A percentile compares a stretch with the other conserved stretches of the same genome.
Evolutionary conservation across 176 grass and related monocot genomes (phyloP).

Genomic region (Alopecurus myosuroides): DNA sequence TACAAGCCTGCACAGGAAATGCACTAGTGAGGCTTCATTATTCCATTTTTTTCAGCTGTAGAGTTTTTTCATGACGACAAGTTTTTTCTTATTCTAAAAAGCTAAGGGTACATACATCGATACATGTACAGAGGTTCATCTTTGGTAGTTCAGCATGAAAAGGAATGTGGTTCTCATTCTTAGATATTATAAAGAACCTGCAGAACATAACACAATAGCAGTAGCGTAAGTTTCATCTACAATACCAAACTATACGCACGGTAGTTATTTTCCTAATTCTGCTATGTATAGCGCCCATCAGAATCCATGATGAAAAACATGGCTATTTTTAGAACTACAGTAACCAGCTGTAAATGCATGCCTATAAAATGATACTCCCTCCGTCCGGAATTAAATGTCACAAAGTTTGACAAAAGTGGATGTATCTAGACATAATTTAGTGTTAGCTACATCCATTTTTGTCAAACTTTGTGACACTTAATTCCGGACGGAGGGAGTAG

Average conservation of each 20-base stretch:
- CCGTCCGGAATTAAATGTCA: too few species aligned
- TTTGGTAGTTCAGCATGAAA: conserved; percentile 3
- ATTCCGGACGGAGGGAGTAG: too few species aligned
- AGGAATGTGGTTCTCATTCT: not conserved
- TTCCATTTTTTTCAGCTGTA: not conserved
- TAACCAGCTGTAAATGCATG: not conserved
- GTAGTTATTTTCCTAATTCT: not conserved
- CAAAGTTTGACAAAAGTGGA: too few species aligned
- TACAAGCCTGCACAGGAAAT: conserved; percentile 64
- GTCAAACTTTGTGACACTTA: too few species aligned
- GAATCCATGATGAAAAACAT: not conserved
- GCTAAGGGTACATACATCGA: conserved; percentile 5
- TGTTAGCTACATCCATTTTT: too few species aligned
- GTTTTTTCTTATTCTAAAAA: not conserved
- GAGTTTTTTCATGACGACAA: not conserved
- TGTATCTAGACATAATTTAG: too few species aligned
- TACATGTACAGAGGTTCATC: not conserved
- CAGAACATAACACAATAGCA: not conserved
- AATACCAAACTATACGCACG: not conserved
- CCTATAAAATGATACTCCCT: too few species aligned
- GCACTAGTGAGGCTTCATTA: not conserved
- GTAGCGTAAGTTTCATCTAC: not conserved
- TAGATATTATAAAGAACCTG: conserved; percentile 16
- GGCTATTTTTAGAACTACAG: not conserved
- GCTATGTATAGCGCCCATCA: not conserved